phyloP scores from a whole-genome alignment of 768 basidiomycete species.

The Termitomyces eurrhizus region DNA sequence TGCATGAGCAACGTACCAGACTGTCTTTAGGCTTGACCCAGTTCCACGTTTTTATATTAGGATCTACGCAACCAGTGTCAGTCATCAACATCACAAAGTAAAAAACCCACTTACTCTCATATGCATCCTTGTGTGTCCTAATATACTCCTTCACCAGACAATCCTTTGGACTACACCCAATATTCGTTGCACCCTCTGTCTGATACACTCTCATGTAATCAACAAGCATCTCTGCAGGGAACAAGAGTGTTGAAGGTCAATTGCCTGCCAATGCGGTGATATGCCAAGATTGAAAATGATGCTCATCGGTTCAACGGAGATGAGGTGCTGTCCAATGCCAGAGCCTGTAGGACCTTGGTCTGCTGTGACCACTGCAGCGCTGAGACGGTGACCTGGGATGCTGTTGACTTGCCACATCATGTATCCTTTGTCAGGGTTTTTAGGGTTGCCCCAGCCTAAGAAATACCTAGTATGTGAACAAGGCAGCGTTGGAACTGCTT shows the following conservation, averaged over 20 bases:
- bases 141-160: constrained; percentile 69
- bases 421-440: constrained; percentile 49
- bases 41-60: constrained; percentile 39
- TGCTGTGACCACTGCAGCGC: constrained; percentile 46
- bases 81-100: no score
- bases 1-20: constrained; percentile 14
- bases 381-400: constrained; percentile 42
- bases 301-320: constrained; percentile 56
- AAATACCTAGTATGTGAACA: neutral
- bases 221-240: constrained; percentile 67
- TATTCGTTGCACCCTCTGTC: constrained; percentile 47
- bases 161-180: constrained; percentile 63
- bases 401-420: constrained; percentile 77
- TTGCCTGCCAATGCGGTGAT: constrained; percentile 64
- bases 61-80: constrained; percentile 26
- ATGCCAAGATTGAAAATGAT: constrained; percentile 64
- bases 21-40: constrained; percentile 38
- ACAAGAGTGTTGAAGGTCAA: constrained; percentile 53
- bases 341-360: constrained; percentile 35
- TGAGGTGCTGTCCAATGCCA: constrained; percentile 55
- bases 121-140: constrained; percentile 49
- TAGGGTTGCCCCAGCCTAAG: constrained; percentile 61
- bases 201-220: constrained; percentile 87
- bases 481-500: neutral
- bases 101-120: neutral